Conservation (phyloP, 805 yeast species). For the Yarrowia hollandica region DNA sequence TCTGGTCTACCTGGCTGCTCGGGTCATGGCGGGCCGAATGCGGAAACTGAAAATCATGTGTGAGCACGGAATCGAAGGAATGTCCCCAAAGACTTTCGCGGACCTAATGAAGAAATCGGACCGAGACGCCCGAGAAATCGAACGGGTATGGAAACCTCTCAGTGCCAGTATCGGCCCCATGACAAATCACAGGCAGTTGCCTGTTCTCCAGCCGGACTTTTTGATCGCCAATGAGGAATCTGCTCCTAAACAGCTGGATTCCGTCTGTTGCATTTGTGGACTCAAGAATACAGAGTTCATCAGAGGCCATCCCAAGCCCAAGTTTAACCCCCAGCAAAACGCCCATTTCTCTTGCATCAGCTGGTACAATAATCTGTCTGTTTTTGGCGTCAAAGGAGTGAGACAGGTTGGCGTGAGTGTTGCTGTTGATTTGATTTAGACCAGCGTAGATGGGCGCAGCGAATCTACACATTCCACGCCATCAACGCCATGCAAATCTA, state of each 20-base stretch:
- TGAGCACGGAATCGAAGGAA: neutral
- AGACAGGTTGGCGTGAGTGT: neutral
- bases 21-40: conserved; percentile 36
- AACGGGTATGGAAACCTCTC: conserved; percentile 33
- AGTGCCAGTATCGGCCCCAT: conserved; percentile 32
- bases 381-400: conserved; percentile 28
- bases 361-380: conserved; percentile 35
- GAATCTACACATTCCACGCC: too few relatives aligned
- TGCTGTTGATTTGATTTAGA: neutral
- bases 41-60: conserved; percentile 30
- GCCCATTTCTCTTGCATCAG: conserved; percentile 35
- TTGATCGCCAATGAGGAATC: neutral
- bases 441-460: too few relatives aligned
- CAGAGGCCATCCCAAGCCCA: conserved; percentile 32
- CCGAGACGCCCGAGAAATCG: conserved; percentile 34
- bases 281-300: conserved; percentile 34
- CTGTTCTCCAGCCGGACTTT: conserved; percentile 30
- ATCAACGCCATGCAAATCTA: too few relatives aligned
- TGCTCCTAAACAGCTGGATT: conserved; percentile 4
- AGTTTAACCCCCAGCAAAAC: conserved; percentile 29
- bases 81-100: neutral
- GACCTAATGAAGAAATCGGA: conserved; percentile 31
- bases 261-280: conserved; percentile 35
- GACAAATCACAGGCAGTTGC: conserved; percentile 29
- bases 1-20: conserved; percentile 32